Base-by-base conservation (phyloP, 2,329 filamentous ascomycete species). In the Diaporthe citrichinensis region DNA sequence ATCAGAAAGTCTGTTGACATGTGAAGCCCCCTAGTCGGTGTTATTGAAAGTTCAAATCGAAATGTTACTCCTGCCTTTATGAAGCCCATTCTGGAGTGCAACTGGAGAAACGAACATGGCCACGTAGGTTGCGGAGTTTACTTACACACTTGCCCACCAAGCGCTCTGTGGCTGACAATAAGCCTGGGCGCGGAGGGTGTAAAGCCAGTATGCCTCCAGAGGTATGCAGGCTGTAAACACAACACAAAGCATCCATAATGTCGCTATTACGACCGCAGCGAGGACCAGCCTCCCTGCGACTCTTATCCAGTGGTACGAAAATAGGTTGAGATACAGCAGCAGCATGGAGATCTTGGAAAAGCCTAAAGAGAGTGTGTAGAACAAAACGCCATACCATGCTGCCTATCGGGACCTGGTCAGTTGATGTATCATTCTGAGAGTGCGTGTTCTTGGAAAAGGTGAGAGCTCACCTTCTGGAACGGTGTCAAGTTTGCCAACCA, bases 151-250 rank as follows among this genome's bases (percentile, higher is more conserved):
- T 39, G 72, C 76, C 77, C 80, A 81, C 79, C 79, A 81, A 17
- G 49, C 44, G 20, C 57, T 62, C 14, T 73, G 39, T 15, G 71
- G 71, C 31, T 73, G 71, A 41, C 71, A 73, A 46, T 31, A 73
- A 17, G 71, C 55, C 79, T 53, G 71, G 4, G 74, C 53, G 25
- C 69, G 46, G 28, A 71, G 49, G 23, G 58, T 75, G 49, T 77
- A 78, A 65, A 82, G 79, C 81, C 81, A 83, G 46, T 81, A 83
- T 0, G 81, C 81, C n/a, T 78, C 74, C 12, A 83, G 77, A 28
- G 81, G 82, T 10, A 82, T 76, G 76, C 81, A 83, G 12, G 81
- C 81, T 2, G 81, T 82, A 67, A 77, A 81, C 15, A 81, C 79
- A 1, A 80, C 77, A 10, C 78, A 78, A 20, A 81, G 36, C 31